Conservation (phyloP, 2,329 filamentous ascomycete genomes). For the Penicillium aurantiogriseum region DNA sequence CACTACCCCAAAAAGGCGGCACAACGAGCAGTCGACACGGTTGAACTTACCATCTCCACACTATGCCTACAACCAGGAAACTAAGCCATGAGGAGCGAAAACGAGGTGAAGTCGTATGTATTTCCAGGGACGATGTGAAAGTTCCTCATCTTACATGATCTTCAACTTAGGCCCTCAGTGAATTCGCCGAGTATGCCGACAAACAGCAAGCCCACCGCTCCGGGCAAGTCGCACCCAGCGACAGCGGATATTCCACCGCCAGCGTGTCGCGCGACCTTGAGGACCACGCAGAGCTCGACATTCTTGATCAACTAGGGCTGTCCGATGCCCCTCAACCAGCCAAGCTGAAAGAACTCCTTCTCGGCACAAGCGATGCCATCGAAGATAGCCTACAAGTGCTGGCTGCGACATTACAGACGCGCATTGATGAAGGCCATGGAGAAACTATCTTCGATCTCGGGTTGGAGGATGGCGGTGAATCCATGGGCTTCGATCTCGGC, state of each 20-base stretch:
- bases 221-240: constrained; percentile 39
- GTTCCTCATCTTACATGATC: constrained; percentile 10
- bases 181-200: constrained; percentile 97
- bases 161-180: constrained; percentile 68
- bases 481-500: constrained; percentile 70
- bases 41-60: constrained; percentile 10
- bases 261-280: constrained; percentile 46
- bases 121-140: neutral
- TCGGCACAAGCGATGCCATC: constrained; percentile 53
- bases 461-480: constrained; percentile 83
- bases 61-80: constrained; percentile 49
- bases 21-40: constrained; percentile 9
- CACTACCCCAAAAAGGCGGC: constrained; percentile 17
- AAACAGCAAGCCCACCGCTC: constrained; percentile 70
- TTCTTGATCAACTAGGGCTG: constrained; percentile 74
- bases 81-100: constrained; percentile 74
- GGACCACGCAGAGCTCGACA: constrained; percentile 85
- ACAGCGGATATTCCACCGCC: constrained; percentile 43
- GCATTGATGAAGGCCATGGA: constrained; percentile 79
- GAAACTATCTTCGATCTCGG: constrained; percentile 92
- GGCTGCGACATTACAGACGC: constrained; percentile 61
- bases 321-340: constrained; percentile 65
- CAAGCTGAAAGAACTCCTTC: constrained; percentile 72
- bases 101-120: constrained; percentile 76
- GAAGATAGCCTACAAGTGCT: constrained; percentile 64